A percentile compares a stretch with the other conserved stretches of the same genome.
Evolutionary conservation across 257 asterid species (phyloP).

Genomic region (Jasminum sambac): DNA sequence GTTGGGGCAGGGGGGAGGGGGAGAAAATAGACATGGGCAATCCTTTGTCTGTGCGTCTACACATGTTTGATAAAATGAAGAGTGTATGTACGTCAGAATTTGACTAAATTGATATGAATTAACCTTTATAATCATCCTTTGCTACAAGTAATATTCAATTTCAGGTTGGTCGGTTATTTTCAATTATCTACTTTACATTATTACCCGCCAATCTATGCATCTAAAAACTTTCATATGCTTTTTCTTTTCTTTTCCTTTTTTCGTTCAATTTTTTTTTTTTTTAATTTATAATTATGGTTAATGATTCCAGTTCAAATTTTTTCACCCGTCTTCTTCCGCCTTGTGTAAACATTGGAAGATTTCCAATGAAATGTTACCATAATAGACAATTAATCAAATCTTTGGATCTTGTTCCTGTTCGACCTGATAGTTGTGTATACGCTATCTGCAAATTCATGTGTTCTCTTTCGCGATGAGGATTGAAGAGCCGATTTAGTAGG

Average conservation of each 20-base stretch:
- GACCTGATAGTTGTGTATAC: not conserved
- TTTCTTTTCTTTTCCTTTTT: not conserved
- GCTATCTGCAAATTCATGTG: not conserved
- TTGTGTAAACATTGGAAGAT: not conserved
- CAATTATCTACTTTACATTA: not conserved
- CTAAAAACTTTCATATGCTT: not conserved
- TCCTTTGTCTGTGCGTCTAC: not conserved
- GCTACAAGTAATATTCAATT: not conserved
- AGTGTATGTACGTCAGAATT: not conserved
- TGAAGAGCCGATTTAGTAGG: not conserved
- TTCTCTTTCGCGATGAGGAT: not conserved
- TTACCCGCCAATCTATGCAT: not conserved
- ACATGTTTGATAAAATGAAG: not conserved
- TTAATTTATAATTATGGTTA: not conserved
- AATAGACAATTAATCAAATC: not conserved
- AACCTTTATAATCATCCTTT: not conserved
- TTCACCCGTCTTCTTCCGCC: no score
- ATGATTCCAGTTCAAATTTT: not conserved
- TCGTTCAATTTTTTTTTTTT: not conserved
- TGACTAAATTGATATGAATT: not conserved
- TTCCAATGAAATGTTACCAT: not conserved
- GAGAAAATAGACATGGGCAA: not conserved
- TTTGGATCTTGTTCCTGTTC: not conserved
- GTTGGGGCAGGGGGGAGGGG: not conserved
- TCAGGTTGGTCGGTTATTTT: constrained; percentile 2